Base-by-base conservation (phyloP, 352 stramenopile genomes). In the Globisporangium lucens region DNA sequence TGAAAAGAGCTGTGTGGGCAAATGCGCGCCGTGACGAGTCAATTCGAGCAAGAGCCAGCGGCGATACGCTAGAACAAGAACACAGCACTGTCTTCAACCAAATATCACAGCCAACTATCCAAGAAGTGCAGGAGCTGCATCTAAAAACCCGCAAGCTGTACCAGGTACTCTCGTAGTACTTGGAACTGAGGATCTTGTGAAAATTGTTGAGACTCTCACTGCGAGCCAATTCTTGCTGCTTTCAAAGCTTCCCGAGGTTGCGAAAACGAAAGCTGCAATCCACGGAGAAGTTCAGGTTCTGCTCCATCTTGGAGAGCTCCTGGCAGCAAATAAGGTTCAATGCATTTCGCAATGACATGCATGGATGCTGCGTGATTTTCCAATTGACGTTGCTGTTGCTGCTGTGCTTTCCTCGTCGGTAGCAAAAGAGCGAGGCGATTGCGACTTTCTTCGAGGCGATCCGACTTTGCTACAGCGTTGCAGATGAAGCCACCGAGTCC, bases 231-330 rank as follows among this genome's bases (percentile, higher is more conserved):
- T 20, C 6, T 49, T 20, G n/a, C 15, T 17, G 24, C 36, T 43
- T 13, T 15, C n/a, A 27, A 51, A 85, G 76, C 53, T 67, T 41
- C 70, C 72, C 7, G 75, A 85, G 4, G 63, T 78, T 5, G 53
- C 56, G 20, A 78, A 68, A 17, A 80, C 20, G 47, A 71, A 67
- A n/a, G 27, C 67, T 17, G 76, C 70, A 0, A 61, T 75, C 1
- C 72, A 78, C 15, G 82, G 82, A 29, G 70, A 85, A 75, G 70
- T 79, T 17, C 72, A 76, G 2, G 75, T 87, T 59, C 69, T 89
- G 17, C 38, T 85, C 43, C 77, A 89, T 66, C 74, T 74, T 27
- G 80, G 71, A 27, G 78, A 89, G 56, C 47, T 87, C 20, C 56
- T 79, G 20, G 49, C 59, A 0, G 68, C 74, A 63, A 67, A 51